Evolutionary conservation across 306 rosid species (phyloP).

Genomic region (Dalbergia oliveri): DNA sequence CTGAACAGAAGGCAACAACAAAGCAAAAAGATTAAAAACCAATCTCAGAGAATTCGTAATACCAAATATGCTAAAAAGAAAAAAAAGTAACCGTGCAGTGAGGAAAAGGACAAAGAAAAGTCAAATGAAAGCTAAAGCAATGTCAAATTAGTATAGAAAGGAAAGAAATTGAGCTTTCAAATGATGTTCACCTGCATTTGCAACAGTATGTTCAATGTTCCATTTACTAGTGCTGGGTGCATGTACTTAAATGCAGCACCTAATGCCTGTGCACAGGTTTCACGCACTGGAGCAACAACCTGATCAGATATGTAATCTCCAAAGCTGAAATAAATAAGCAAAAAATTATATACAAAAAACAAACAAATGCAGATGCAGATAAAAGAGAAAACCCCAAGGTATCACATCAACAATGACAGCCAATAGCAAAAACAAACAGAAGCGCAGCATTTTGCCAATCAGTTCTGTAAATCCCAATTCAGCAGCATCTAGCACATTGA

Average conservation of each 20-base stretch:
- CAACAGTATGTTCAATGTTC: constrained; percentile 90
- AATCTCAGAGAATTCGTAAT: constrained; percentile 33
- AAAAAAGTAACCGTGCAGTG: constrained; percentile 10
- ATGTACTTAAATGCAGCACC: constrained; percentile 94
- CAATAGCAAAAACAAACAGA: background rate
- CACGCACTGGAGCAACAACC: constrained; percentile 99
- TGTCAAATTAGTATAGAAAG: constrained; percentile 12
- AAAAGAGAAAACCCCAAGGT: background rate
- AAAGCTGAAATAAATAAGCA: constrained; percentile 71
- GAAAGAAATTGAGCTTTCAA: constrained; percentile 42
- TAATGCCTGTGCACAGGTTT: constrained; percentile 97
- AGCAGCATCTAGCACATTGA: constrained; percentile 15
- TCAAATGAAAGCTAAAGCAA: constrained; percentile 27
- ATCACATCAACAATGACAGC: constrained; percentile 21
- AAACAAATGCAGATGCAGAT: background rate
- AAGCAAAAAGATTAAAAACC: constrained; percentile 57
- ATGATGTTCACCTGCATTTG: constrained; percentile 88
- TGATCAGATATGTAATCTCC: constrained; percentile 99
- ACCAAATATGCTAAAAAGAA: background rate
- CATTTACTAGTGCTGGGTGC: constrained; percentile 85
- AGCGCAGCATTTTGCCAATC: constrained; percentile 17
- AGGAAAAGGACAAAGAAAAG: constrained; percentile 31
- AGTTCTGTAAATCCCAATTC: constrained; percentile 3
- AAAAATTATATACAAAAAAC: constrained; percentile 31
- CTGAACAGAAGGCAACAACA: constrained; percentile 73